A percentile compares a stretch with the other conserved stretches of the same genome.
Conservation (phyloP, 2,329 filamentous ascomycete species). For the Fusarium aywerte region DNA sequence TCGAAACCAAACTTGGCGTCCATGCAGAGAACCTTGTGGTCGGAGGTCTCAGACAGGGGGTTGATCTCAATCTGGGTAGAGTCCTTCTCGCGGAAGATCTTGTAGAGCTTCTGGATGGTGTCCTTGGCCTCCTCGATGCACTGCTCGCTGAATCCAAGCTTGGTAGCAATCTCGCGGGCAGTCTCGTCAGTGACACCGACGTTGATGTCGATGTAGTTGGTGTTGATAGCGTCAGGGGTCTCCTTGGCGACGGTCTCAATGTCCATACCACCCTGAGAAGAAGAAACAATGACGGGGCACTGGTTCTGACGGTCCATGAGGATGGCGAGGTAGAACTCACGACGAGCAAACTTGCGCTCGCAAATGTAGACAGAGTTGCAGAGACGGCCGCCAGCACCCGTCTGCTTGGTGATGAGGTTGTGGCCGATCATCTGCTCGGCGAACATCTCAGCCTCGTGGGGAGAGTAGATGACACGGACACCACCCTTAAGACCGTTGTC, state of each 20-base stretch:
- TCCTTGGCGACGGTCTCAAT: slow-evolving; percentile 99
- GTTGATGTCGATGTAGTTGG: slow-evolving; percentile 93
- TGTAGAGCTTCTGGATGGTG: slow-evolving; percentile 98
- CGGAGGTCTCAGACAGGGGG: slow-evolving; percentile 96
- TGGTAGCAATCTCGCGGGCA: slow-evolving; percentile 85
- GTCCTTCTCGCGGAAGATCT: slow-evolving; percentile 98
- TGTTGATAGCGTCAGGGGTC: slow-evolving; percentile 93
- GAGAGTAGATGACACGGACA: slow-evolving; percentile 98
- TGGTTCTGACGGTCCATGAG: slow-evolving; percentile 97
- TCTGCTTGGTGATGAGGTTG: slow-evolving; percentile 99
- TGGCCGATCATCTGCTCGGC: slow-evolving; percentile 99
- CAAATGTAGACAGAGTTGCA: slow-evolving; percentile 99
- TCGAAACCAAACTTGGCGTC: slow-evolving; percentile 99
- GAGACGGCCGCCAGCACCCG: slow-evolving; percentile 88
- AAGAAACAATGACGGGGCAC: slow-evolving; percentile 94
- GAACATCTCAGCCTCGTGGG: slow-evolving; percentile 95
- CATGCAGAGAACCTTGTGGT: slow-evolving; percentile 99
- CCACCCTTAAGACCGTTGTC: slow-evolving; percentile 99
- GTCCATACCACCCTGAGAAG: slow-evolving; percentile 98
- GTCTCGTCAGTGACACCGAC: slow-evolving; percentile 95
- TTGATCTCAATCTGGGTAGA: slow-evolving; percentile 99
- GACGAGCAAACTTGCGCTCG: slow-evolving; percentile 98
- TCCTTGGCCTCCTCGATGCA: slow-evolving; percentile 95
- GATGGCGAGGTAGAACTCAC: slow-evolving; percentile 98
- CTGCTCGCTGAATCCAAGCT: slow-evolving; percentile 97